These are phyloP conservation scores for Mentha longifolia DNA, from an alignment of 257 asterid species.

Conservation along the genomic window DNA sequence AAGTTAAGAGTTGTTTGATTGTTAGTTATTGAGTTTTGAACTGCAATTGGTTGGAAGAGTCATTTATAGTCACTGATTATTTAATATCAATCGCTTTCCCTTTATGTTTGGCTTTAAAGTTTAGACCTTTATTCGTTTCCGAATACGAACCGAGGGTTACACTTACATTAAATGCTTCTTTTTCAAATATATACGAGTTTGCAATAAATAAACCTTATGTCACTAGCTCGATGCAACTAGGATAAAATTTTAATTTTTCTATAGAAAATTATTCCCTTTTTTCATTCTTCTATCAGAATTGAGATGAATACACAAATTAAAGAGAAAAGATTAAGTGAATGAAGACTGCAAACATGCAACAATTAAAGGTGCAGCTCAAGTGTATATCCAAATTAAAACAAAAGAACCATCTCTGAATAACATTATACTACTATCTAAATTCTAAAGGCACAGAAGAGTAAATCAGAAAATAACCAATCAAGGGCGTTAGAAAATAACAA, in stretches of 20 bases:
- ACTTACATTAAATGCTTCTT: background rate
- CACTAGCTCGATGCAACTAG: no score
- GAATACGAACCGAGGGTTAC: background rate
- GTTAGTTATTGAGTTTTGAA: slow-evolving; percentile 25
- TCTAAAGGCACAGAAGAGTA: background rate
- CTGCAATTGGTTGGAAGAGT: background rate
- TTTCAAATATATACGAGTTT: no score
- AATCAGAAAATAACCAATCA: background rate
- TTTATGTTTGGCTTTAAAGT: background rate
- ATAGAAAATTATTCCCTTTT: background rate
- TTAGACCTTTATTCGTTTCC: background rate
- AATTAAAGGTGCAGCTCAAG: no score
- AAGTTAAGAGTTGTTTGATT: slow-evolving; percentile 8
- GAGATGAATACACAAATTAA: background rate
- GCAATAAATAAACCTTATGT: no score
- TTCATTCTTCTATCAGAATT: background rate
- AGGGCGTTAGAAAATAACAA: slow-evolving; percentile 18
- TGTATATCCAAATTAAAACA: no score
- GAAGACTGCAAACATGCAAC: no score
- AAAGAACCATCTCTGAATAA: background rate
- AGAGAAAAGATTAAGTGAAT: background rate
- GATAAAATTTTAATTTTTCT: no score
- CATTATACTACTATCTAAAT: background rate
- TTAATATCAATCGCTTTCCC: background rate
- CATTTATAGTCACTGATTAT: background rate